A percentile compares a stretch with the other conserved stretches of the same genome.
Evolutionary conservation across 345 rosid genomes (phyloP).

Genomic region (Anacardium occidentale): DNA sequence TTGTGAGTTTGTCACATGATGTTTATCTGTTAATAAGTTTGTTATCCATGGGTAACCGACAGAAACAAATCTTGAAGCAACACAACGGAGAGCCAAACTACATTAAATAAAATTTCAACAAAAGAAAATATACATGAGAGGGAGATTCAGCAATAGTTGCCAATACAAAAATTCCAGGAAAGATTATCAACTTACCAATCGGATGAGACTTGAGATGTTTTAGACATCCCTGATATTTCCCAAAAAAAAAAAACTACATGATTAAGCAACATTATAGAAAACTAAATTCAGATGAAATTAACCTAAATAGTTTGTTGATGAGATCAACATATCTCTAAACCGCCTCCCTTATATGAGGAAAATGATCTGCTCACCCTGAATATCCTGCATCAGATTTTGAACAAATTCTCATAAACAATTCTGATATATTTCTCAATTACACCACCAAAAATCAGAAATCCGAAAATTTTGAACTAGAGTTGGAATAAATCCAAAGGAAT

Average conservation of each 20-base stretch:
- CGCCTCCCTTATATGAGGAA: slow-evolving; percentile 42
- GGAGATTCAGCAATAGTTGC: neutral
- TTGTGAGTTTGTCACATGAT: no score
- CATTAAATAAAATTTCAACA: no score
- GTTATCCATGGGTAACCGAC: neutral
- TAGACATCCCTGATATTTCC: no score
- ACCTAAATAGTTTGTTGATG: neutral
- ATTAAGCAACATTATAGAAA: neutral
- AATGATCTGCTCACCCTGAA: slow-evolving; percentile 56
- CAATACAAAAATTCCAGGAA: neutral
- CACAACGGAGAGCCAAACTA: neutral
- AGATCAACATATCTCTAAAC: slow-evolving; percentile 25
- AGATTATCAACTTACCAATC: no score
- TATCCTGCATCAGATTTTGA: slow-evolving; percentile 42
- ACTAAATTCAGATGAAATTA: neutral
- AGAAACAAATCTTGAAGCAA: no score
- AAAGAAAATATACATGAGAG: no score
- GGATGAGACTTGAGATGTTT: no score
- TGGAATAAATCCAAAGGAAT: neutral
- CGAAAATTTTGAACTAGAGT: neutral
- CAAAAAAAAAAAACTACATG: no score
- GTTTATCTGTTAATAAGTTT: no score
- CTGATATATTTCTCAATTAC: neutral
- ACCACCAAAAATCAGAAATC: neutral
- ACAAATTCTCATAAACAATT: neutral